Percentiles rank a stretch among this genome's conserved stretches.
Conservation (phyloP, 2,329 filamentous ascomycete species). For the Trichoderma sp. region DNA sequence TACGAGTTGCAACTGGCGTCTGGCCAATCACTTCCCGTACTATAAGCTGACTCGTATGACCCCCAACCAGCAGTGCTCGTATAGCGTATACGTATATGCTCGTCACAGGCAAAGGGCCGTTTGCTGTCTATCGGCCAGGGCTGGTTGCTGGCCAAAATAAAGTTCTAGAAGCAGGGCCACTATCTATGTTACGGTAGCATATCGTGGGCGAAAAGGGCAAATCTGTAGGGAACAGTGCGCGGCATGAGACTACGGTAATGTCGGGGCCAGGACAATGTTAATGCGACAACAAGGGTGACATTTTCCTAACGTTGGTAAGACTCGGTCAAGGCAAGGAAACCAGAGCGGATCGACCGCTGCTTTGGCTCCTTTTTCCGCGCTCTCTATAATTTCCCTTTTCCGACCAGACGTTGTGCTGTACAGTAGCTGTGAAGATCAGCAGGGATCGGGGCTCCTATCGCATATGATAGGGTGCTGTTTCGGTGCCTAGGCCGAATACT, state of each 20-base stretch:
- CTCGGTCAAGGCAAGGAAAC: background rate
- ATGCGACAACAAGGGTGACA: background rate
- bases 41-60: conserved; percentile 13
- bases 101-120: background rate
- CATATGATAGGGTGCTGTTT: background rate
- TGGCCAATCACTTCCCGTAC: background rate
- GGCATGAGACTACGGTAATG: background rate
- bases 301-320: background rate
- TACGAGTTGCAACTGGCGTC: conserved; percentile 1
- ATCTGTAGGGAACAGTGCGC: background rate
- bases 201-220: background rate
- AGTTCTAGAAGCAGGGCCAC: background rate
- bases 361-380: background rate
- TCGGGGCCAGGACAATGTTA: background rate
- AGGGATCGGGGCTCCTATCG: background rate
- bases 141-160: background rate
- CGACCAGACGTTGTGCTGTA: background rate
- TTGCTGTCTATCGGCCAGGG: background rate
- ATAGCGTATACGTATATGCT: background rate
- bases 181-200: background rate
- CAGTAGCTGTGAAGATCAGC: background rate
- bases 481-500: background rate
- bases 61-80: background rate
- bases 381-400: background rate
- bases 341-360: background rate